Percentiles rank a stretch among this genome's conserved stretches.
phyloP scores from a whole-genome alignment of 2,329 filamentous ascomycete genomes.

The Plenodomus biglobosus region DNA sequence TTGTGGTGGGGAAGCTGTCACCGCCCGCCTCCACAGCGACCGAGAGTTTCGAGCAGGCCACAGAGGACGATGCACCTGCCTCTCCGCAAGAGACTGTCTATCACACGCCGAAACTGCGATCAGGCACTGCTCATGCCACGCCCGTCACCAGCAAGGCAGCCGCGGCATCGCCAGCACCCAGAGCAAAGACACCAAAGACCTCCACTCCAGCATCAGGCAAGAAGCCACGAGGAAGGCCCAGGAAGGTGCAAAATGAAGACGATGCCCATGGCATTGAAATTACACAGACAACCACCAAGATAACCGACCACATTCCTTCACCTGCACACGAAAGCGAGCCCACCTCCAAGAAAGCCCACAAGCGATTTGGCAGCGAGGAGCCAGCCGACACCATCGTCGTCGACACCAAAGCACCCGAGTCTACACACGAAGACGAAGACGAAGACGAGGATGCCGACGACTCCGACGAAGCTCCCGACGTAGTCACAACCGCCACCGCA shows the following conservation, averaged over 20 bases:
- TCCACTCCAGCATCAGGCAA: slow-evolving; percentile 19
- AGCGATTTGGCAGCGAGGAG: slow-evolving; percentile 8
- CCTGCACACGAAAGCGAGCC: slow-evolving; percentile 33
- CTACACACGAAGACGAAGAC: slow-evolving; percentile 22
- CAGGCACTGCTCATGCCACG: slow-evolving; percentile 27
- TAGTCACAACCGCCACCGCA: slow-evolving; percentile 38
- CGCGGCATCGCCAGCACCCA: slow-evolving; percentile 31
- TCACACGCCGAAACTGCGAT: slow-evolving; percentile 23
- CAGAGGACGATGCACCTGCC: slow-evolving; percentile 12
- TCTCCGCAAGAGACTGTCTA: slow-evolving; percentile 21
- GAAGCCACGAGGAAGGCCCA: slow-evolving; percentile 6
- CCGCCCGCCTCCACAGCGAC: slow-evolving; percentile 11
- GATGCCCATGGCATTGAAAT: slow-evolving; percentile 2
- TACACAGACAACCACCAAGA: slow-evolving; percentile 6
- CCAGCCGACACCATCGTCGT: neutral
- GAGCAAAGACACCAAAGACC: slow-evolving; percentile 9
- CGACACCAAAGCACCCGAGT: neutral
- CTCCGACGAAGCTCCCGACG: slow-evolving; percentile 45
- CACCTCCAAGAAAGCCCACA: slow-evolving; percentile 21
- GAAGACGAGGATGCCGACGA: slow-evolving; percentile 29
- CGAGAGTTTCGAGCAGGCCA: slow-evolving; percentile 5
- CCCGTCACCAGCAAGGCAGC: slow-evolving; percentile 24
- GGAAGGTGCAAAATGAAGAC: slow-evolving; percentile 19
- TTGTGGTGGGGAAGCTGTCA: slow-evolving; percentile 20
- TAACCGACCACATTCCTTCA: slow-evolving; percentile 29